Percentiles rank a stretch among this genome's conserved stretches.
phyloP scores from a whole-genome alignment of 108 stramenopile genomes.

The Nannochloropsis oceanica region DNA sequence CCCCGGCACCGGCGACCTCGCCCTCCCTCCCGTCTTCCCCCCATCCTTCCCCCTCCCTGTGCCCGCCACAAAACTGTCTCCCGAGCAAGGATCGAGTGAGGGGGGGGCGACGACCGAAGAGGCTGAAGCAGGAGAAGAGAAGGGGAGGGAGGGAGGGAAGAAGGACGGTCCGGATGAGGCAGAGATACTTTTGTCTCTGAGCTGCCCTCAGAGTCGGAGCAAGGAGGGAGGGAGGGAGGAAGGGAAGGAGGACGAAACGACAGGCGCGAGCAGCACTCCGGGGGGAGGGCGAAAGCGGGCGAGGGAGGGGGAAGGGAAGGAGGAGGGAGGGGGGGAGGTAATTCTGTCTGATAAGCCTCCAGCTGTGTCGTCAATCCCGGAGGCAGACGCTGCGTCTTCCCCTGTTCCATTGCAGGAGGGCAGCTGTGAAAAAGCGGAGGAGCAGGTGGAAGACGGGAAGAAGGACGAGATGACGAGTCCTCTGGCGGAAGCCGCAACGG shows the following conservation, averaged over 20 bases:
- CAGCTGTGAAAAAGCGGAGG: neutral
- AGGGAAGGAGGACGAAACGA: no score
- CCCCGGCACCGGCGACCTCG: neutral
- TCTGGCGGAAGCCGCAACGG: neutral
- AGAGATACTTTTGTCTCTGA: neutral
- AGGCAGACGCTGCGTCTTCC: neutral
- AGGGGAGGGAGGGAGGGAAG: neutral
- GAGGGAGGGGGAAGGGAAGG: neutral
- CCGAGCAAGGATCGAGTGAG: neutral
- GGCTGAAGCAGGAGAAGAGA: neutral
- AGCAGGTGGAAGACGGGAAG: neutral
- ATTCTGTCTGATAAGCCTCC: no score
- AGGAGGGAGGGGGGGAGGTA: neutral
- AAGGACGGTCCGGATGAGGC: neutral
- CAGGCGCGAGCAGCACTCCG: no score
- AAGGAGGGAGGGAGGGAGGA: neutral
- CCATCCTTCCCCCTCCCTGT: neutral
- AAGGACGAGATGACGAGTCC: neutral
- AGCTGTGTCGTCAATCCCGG: neutral
- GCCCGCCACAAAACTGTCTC: neutral
- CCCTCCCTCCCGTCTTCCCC: neutral
- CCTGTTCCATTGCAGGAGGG: neutral
- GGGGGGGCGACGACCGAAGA: neutral
- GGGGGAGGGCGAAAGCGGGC: neutral
- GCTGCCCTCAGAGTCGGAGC: neutral